Percentiles rank a stretch among this genome's conserved stretches.
Evolutionary conservation across 2,329 filamentous ascomycete species (phyloP).

Genomic region (Pestalotiopsis fici): DNA sequence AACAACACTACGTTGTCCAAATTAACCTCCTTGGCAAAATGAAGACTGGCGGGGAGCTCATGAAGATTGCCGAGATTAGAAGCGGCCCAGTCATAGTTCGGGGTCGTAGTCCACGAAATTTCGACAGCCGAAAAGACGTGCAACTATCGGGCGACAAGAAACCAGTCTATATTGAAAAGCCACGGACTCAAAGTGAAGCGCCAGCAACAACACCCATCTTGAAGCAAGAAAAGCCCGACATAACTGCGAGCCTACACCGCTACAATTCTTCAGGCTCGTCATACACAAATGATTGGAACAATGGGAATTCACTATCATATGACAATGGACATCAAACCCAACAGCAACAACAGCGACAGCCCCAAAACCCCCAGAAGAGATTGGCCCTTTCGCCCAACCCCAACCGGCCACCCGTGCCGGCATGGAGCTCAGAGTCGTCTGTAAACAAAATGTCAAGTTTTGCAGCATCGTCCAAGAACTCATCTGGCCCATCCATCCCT

Average conservation of each 20-base stretch:
- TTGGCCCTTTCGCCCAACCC: slow-evolving; percentile 53
- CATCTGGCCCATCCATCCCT: slow-evolving; percentile 31
- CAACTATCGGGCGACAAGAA: slow-evolving; percentile 49
- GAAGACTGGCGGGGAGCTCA: slow-evolving; percentile 62
- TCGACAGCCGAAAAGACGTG: slow-evolving; percentile 76
- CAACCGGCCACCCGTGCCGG: slow-evolving; percentile 54
- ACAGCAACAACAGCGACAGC: slow-evolving; percentile 27
- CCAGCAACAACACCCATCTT: slow-evolving; percentile 23
- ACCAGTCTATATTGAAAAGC: slow-evolving; percentile 47
- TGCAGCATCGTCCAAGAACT: slow-evolving; percentile 23
- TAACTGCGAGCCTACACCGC: slow-evolving; percentile 22
- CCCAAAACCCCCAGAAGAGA: slow-evolving; percentile 46
- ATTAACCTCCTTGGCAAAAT: slow-evolving; percentile 81
- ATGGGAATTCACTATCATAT: slow-evolving; percentile 33
- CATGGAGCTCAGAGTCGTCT: slow-evolving; percentile 40
- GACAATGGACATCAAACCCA: slow-evolving; percentile 33
- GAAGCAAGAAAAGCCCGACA: slow-evolving; percentile 31
- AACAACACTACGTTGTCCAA: slow-evolving; percentile 91
- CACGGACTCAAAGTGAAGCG: slow-evolving; percentile 37
- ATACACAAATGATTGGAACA: slow-evolving; percentile 46
- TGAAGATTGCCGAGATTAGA: slow-evolving; percentile 79
- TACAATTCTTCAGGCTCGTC: slow-evolving; percentile 26
- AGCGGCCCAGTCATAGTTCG: slow-evolving; percentile 95
- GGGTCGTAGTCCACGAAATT: slow-evolving; percentile 89
- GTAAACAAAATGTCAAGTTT: slow-evolving; percentile 20